Percentiles rank a stretch among this genome's conserved stretches.
These are phyloP conservation scores for Aspergillus leporis DNA, from an alignment of 495 filamentous ascomycete species.

Conservation along the genomic window DNA sequence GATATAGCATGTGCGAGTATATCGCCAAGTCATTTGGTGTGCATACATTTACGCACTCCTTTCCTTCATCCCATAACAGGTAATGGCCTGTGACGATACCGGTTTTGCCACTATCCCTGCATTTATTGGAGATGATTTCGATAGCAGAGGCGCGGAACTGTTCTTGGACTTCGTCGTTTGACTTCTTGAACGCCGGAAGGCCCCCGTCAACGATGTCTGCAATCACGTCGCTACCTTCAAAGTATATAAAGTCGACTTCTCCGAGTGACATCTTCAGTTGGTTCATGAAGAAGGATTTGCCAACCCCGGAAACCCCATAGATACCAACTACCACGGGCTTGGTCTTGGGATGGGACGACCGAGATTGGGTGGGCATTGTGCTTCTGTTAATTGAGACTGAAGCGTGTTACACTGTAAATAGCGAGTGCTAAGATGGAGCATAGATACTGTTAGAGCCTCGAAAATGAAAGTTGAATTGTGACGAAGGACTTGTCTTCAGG, in stretches of 20 bases:
- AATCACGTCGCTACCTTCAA: slow-evolving; percentile 57
- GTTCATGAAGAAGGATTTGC: slow-evolving; percentile 54
- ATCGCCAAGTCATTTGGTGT: slow-evolving; percentile 49
- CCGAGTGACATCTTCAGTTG: slow-evolving; percentile 42
- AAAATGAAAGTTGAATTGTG: no score
- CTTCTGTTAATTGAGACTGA: no score
- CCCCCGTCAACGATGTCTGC: slow-evolving; percentile 47
- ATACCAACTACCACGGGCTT: slow-evolving; percentile 55
- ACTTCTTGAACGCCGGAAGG: slow-evolving; percentile 49
- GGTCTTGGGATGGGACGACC: slow-evolving; percentile 9
- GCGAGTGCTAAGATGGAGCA: no score
- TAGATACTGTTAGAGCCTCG: no score
- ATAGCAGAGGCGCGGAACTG: slow-evolving; percentile 51
- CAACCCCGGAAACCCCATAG: slow-evolving; percentile 63
- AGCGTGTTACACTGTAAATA: no score
- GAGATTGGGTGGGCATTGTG: not conserved
- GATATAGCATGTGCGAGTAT: slow-evolving; percentile 64
- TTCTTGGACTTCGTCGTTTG: slow-evolving; percentile 41
- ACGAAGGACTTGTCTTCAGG: no score
- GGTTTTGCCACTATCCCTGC: slow-evolving; percentile 30
- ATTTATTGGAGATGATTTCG: slow-evolving; percentile 41
- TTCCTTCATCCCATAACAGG: slow-evolving; percentile 57
- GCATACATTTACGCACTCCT: slow-evolving; percentile 33
- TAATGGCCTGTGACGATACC: slow-evolving; percentile 61
- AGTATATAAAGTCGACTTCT: slow-evolving; percentile 45